Percentiles rank a stretch among this genome's conserved stretches.
Conservation (phyloP, 2,329 filamentous ascomycete genomes). For the Colletotrichum melonis region DNA sequence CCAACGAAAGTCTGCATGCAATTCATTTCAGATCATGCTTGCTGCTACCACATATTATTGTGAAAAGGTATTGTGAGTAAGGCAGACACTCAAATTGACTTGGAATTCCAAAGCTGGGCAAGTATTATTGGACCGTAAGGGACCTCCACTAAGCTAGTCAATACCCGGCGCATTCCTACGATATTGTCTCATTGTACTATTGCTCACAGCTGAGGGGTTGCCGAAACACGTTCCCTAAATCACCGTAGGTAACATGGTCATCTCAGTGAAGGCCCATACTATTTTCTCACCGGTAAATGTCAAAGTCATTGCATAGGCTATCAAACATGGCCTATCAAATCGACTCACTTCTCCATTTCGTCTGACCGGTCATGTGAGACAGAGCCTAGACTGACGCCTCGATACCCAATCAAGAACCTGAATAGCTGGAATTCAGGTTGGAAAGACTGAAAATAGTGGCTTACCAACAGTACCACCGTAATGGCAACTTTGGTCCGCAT, state of each 20-base stretch:
- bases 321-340: not conserved
- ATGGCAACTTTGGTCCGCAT: not conserved
- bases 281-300: not conserved
- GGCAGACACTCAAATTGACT: too few relatives aligned
- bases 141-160: too few relatives aligned
- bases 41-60: too few relatives aligned
- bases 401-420: not conserved
- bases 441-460: not conserved
- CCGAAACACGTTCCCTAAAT: not conserved
- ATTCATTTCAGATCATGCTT: too few relatives aligned
- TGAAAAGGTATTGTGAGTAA: too few relatives aligned
- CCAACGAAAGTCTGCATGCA: too few relatives aligned
- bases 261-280: not conserved
- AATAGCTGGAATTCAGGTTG: not conserved
- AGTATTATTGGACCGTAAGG: too few relatives aligned
- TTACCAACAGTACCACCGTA: not conserved
- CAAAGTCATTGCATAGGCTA: not conserved
- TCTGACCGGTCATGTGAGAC: not conserved
- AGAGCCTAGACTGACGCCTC: not conserved
- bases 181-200: too few relatives aligned
- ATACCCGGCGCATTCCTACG: not conserved
- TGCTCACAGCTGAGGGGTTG: not conserved
- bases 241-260: not conserved
- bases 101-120: too few relatives aligned
- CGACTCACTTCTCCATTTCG: not conserved